Conservation (phyloP, 768 basidiomycete genomes). For the Kwoniella sp. region DNA sequence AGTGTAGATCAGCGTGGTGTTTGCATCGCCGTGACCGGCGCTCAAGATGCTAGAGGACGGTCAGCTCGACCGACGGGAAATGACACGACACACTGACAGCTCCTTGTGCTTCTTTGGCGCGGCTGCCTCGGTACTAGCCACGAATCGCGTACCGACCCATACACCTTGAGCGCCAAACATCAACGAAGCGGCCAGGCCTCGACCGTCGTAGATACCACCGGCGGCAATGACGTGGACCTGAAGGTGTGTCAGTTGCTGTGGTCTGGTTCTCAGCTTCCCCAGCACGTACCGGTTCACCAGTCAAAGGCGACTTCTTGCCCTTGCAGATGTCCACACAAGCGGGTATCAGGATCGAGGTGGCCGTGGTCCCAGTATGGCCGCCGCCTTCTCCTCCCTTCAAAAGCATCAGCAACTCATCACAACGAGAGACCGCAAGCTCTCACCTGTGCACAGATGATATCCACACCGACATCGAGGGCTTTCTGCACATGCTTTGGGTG, state of each 20-base stretch:
- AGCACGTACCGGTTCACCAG: conserved; percentile 60
- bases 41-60: conserved; percentile 13
- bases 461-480: conserved; percentile 69
- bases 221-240: conserved; percentile 78
- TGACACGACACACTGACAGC: conserved; percentile 49
- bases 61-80: background rate
- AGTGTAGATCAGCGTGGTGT: conserved; percentile 81
- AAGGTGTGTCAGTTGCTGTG: background rate
- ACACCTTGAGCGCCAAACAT: conserved; percentile 85
- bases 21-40: conserved; percentile 63
- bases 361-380: conserved; percentile 81
- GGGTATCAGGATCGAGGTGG: conserved; percentile 81
- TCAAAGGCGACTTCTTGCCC: conserved; percentile 71
- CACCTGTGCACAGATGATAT: conserved; percentile 78
- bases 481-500: conserved; percentile 65
- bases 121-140: conserved; percentile 71
- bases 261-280: too few relatives aligned
- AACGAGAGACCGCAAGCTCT: background rate
- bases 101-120: conserved; percentile 85
- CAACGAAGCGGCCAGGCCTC: conserved; percentile 79
- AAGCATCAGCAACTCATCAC: too few relatives aligned
- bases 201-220: conserved; percentile 84
- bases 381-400: conserved; percentile 91
- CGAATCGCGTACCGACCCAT: conserved; percentile 80
- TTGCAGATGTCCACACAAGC: conserved; percentile 81